Evolutionary conservation across 2,329 filamentous ascomycete genomes (phyloP).

Genomic region (Uncinocarpus reesii): DNA sequence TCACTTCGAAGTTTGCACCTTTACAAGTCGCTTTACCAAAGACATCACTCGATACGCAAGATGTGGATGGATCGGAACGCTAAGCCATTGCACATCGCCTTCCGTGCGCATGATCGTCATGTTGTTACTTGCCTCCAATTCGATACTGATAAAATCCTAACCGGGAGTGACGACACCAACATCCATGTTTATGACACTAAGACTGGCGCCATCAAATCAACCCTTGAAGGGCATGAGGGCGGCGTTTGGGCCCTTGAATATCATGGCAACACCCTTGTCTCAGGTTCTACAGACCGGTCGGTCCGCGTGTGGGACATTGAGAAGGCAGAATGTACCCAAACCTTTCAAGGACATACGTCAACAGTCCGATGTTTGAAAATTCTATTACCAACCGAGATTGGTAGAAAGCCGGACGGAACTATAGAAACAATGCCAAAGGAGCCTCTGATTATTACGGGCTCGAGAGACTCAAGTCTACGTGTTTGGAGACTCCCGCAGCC

Average conservation of each 20-base stretch:
- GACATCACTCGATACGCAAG: conserved; percentile 79
- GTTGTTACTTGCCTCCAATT: conserved; percentile 98
- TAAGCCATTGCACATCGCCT: conserved; percentile 83
- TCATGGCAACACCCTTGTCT: conserved; percentile 87
- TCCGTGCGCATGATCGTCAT: conserved; percentile 89
- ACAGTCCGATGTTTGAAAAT: conserved; percentile 95
- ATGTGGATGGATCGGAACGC: conserved; percentile 80
- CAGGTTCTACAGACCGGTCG: conserved; percentile 88
- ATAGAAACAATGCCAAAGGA: conserved; percentile 85
- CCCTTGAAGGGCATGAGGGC: conserved; percentile 85
- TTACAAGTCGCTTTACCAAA: conserved; percentile 91
- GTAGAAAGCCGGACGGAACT: conserved; percentile 58
- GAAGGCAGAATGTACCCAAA: conserved; percentile 79
- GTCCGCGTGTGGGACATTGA: conserved; percentile 99
- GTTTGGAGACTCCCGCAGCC: conserved; percentile 88
- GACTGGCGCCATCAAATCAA: conserved; percentile 72
- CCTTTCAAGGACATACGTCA: conserved; percentile 95
- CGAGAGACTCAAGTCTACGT: conserved; percentile 81
- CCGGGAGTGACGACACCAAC: conserved; percentile 91
- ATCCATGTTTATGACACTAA: conserved; percentile 98
- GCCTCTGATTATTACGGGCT: conserved; percentile 93
- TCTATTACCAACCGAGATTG: conserved; percentile 71
- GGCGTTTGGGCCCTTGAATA: conserved; percentile 98
- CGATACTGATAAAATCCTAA: conserved; percentile 95
- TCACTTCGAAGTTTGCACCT: conserved; percentile 76